These are phyloP conservation scores for Penicillium sp. DNA, from an alignment of 2,329 filamentous ascomycete species.

Conservation along the genomic window DNA sequence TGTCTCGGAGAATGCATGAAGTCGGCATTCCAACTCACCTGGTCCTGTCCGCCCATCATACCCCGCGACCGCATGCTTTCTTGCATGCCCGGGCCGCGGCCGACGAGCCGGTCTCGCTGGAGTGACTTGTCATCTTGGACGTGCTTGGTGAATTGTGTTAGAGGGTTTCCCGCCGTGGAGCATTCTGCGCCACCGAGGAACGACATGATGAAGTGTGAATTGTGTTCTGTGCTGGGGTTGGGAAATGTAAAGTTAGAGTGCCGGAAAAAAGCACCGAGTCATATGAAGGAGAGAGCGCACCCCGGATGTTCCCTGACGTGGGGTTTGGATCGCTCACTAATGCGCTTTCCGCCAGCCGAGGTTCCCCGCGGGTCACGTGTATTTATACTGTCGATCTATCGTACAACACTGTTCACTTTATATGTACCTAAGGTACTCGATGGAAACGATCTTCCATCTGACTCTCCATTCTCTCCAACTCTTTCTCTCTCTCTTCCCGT, in stretches of 20 bases:
- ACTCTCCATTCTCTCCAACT: not conserved
- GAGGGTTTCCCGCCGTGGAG: constrained; percentile 91
- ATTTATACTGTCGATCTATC: constrained; percentile 1
- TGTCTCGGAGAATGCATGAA: not conserved
- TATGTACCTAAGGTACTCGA: not conserved
- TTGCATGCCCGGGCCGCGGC: constrained; percentile 67
- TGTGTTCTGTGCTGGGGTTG: not conserved
- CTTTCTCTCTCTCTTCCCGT: not conserved
- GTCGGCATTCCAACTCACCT: constrained; percentile 47
- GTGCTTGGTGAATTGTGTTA: constrained; percentile 97
- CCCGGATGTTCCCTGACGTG: constrained; percentile 20
- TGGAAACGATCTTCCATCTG: not conserved
- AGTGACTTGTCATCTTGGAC: constrained; percentile 94
- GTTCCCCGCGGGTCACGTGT: constrained; percentile 26
- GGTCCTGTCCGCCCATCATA: constrained; percentile 69
- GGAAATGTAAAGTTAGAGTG: not conserved
- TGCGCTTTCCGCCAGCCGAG: constrained; percentile 27
- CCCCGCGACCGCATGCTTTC: constrained; percentile 74
- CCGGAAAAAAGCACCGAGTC: not conserved
- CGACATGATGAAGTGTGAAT: constrained; percentile 63
- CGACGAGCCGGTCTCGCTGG: constrained; percentile 84
- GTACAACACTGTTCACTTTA: not conserved
- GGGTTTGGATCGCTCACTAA: constrained; percentile 20
- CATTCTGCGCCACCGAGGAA: constrained; percentile 96
- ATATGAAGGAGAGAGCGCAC: constrained; percentile 7